phyloP scores from a whole-genome alignment of 1,284 basidiomycete genomes.

The Malassezia equina region DNA sequence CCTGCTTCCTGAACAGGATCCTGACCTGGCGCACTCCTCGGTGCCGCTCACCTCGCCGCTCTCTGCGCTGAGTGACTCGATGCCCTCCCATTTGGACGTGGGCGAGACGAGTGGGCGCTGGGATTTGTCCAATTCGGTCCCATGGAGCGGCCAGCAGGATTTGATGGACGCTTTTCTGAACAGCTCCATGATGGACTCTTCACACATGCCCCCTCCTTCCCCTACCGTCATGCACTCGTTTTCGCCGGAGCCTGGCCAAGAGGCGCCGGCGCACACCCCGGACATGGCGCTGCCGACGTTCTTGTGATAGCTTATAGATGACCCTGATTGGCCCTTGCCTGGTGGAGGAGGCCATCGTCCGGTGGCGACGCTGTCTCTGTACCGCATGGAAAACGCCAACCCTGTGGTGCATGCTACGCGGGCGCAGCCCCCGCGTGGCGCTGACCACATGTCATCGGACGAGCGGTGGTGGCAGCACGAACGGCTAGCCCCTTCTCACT shows the following conservation, averaged over 20 bases:
- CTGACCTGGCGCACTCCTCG: neutral
- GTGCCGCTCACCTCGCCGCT: neutral
- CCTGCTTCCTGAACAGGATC: slow-evolving; percentile 4
- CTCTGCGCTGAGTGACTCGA: slow-evolving; percentile 4
- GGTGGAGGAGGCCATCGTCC: too few species aligned
- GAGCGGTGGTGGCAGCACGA: slow-evolving; percentile 40
- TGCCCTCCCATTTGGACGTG: neutral
- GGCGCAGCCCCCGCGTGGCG: slow-evolving; percentile 37
- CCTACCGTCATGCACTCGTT: neutral
- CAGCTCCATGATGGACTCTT: slow-evolving; percentile 6
- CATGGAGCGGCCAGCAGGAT: slow-evolving; percentile 6
- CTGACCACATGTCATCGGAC: neutral
- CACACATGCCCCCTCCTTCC: neutral
- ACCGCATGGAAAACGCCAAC: slow-evolving; percentile 49
- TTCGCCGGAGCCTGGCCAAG: neutral
- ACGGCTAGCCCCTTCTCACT: slow-evolving; percentile 48
- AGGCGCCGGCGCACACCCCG: neutral
- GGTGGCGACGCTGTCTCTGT: too few species aligned
- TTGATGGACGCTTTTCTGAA: slow-evolving; percentile 15
- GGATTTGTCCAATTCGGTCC: neutral
- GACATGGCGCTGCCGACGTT: neutral
- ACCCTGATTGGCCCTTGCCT: too few species aligned
- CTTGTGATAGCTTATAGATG: neutral
- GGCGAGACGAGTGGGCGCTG: slow-evolving; percentile 1
- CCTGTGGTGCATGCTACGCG: slow-evolving; percentile 46